Evolutionary conservation across 1,284 basidiomycete genomes (phyloP), one percentile per base, ranked within the genome.

Genomic region (Boletus sp.): DNA sequence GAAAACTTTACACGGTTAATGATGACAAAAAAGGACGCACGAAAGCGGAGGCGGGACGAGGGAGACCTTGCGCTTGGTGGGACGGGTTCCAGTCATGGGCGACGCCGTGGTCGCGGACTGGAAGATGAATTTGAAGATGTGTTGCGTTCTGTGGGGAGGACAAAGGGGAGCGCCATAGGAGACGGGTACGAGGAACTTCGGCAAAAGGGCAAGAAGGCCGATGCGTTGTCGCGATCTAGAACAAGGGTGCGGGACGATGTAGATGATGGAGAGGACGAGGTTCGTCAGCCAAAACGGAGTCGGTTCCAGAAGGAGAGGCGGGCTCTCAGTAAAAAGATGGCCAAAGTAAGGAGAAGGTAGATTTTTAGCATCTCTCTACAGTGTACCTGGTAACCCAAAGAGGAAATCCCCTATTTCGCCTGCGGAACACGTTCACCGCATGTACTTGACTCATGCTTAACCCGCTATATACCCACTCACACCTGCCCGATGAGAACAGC

Each of bases 1-100:
- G 91, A 92, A 46, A 95, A 97, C 68, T 94, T 98, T 72, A 93
- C 89, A 23, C 83, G 95, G 47, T 67, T 98, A 47, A 80, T 95
- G 52, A 88, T 94, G 78, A 90, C 86, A 66, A 98, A 97, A 77
- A 86, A 84, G 62, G 95, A 97, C 46, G 80, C 80, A 17, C 82
- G 78, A 62, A 74, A 84, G 47, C 76, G 95, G n/a, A 71, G 71
- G 48, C 76, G 84, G 52, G 95, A 99, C 66, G 95, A 99, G 68
- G 91, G 83, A 59, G 91, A 94, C 56, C 74, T 98, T 54, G 93
- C 93, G 7, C 74, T 98, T n/a, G 95, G 96, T 41, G 65, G 74
- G 41, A 64, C 71, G 50, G 72, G 73, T 49, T 70, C 70, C 44
- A 69, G 77, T 27, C 73, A 79, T 34, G 71, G 81, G 23, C 72